Percentiles rank a stretch among this genome's conserved stretches.
Conservation (phyloP, 2,329 filamentous ascomycete species). For the Ascochyta clinopodiicola region DNA sequence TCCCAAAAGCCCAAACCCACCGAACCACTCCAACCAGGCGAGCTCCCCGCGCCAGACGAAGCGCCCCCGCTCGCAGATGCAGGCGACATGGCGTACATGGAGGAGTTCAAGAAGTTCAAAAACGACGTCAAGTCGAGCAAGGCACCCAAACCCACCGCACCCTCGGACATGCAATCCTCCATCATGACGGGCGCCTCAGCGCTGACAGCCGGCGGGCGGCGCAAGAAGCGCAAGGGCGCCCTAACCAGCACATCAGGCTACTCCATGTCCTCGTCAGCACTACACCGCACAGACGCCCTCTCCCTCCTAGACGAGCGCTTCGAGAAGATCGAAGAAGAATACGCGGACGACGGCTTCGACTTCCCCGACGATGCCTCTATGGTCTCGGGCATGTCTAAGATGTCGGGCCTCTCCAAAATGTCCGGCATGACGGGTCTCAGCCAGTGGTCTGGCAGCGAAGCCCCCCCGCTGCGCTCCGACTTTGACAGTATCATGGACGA, state of each 20-base stretch:
- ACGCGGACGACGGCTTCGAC: conserved; percentile 54
- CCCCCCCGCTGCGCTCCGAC: conserved; percentile 70
- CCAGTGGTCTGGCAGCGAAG: conserved; percentile 45
- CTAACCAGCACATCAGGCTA: conserved; percentile 86
- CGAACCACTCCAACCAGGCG: conserved; percentile 57
- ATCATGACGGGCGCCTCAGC: conserved; percentile 73
- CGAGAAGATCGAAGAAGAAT: conserved; percentile 85
- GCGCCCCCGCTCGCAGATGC: conserved; percentile 44
- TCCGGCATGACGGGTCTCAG: conserved; percentile 42
- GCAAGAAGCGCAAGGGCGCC: conserved; percentile 95
- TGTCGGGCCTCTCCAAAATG: conserved; percentile 56
- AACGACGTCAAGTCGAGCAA: conserved; percentile 67
- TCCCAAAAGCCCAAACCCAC: conserved; percentile 48
- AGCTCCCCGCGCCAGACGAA: conserved; percentile 43
- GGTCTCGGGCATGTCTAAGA: conserved; percentile 57
- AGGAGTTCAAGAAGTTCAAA: conserved; percentile 94
- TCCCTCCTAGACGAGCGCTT: conserved; percentile 87
- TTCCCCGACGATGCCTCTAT: conserved; percentile 55
- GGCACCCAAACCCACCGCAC: conserved; percentile 54
- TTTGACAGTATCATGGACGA: conserved; percentile 94
- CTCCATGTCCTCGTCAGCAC: conserved; percentile 88
- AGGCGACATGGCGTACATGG: conserved; percentile 82
- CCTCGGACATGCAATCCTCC: conserved; percentile 72
- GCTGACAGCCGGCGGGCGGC: conserved; percentile 73
- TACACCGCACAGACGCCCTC: conserved; percentile 86